Percentiles rank a stretch among this genome's conserved stretches.
Evolutionary conservation across 2,329 filamentous ascomycete genomes (phyloP).

Genomic region (Xylaria arbuscula): DNA sequence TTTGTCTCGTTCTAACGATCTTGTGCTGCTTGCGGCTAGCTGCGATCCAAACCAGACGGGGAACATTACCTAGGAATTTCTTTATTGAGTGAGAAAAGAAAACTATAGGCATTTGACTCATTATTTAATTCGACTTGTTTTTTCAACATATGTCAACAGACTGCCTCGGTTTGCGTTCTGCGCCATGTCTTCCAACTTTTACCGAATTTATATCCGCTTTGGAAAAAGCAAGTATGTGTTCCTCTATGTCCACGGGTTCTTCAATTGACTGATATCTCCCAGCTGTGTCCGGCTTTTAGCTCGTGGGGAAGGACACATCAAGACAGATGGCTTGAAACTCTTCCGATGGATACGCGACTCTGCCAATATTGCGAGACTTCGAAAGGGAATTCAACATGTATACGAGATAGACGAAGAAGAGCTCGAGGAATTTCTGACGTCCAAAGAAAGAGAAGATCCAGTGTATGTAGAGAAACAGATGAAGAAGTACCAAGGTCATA

Average conservation of each 20-base stretch:
- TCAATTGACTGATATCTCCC: conserved; percentile 6
- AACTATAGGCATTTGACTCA: background rate
- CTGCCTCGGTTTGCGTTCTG: background rate
- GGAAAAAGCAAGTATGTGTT: conserved; percentile 28
- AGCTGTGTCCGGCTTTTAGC: conserved; percentile 37
- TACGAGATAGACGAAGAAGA: conserved; percentile 33
- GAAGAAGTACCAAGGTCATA: background rate
- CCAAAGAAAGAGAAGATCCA: conserved; percentile 23
- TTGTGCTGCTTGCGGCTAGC: conserved; percentile 19
- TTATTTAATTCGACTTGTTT: background rate
- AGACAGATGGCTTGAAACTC: conserved; percentile 27
- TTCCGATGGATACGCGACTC: conserved; percentile 37
- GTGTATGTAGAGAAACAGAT: conserved; percentile 10
- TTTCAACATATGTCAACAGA: background rate
- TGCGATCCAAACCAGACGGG: background rate
- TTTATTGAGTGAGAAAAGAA: background rate
- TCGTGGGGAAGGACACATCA: conserved; percentile 18
- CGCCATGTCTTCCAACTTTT: conserved; percentile 17
- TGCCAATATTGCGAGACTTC: conserved; percentile 30
- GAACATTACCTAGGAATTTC: background rate
- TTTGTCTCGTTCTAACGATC: conserved; percentile 14
- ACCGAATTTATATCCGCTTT: conserved; percentile 37
- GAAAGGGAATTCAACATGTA: conserved; percentile 30
- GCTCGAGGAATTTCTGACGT: conserved; percentile 23
- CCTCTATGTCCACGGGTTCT: background rate